phyloP scores from a whole-genome alignment of 2,329 filamentous ascomycete species.

The Scedosporium dehoogii region DNA sequence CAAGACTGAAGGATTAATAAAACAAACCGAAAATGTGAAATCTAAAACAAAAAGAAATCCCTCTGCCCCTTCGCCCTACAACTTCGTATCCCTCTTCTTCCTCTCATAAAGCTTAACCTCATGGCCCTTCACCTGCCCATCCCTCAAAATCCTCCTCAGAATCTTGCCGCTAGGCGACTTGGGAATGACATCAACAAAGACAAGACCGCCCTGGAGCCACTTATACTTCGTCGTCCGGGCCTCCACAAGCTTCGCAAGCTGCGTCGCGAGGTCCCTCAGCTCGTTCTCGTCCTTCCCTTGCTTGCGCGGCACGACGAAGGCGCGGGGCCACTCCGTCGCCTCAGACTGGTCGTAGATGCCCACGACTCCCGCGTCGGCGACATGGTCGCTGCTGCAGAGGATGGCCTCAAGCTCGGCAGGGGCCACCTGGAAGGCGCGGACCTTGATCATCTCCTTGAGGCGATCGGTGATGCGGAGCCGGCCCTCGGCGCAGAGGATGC shows the following conservation, averaged over 20 bases:
- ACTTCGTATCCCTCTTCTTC: conserved; percentile 10
- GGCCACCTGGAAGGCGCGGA: conserved; percentile 49
- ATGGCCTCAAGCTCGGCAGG: conserved; percentile 38
- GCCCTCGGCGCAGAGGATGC: conserved; percentile 42
- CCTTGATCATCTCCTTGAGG: conserved; percentile 59
- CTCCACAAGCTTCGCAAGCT: conserved; percentile 49
- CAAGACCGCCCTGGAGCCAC: conserved; percentile 59
- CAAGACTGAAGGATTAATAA: no score
- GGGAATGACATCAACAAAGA: conserved; percentile 59
- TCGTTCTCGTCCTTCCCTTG: conserved; percentile 19
- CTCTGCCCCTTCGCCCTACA: conserved; percentile 3
- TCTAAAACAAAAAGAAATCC: not conserved
- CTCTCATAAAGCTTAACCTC: conserved; percentile 22
- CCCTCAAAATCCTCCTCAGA: conserved; percentile 30
- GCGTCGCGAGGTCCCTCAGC: conserved; percentile 35
- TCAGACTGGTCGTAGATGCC: conserved; percentile 44
- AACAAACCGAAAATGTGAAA: not conserved
- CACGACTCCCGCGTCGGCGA: conserved; percentile 58
- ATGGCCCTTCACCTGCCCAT: conserved; percentile 26
- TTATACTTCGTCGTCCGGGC: conserved; percentile 54
- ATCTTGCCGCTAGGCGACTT: conserved; percentile 54
- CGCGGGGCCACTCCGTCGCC: conserved; percentile 53
- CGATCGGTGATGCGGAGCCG: conserved; percentile 60
- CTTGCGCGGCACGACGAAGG: conserved; percentile 43
- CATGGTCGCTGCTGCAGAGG: conserved; percentile 25